Percentiles rank a stretch among this genome's conserved stretches.
These are phyloP conservation scores for Amauroascus niger DNA, from an alignment of 2,329 filamentous ascomycete genomes.

Conservation along the genomic window DNA sequence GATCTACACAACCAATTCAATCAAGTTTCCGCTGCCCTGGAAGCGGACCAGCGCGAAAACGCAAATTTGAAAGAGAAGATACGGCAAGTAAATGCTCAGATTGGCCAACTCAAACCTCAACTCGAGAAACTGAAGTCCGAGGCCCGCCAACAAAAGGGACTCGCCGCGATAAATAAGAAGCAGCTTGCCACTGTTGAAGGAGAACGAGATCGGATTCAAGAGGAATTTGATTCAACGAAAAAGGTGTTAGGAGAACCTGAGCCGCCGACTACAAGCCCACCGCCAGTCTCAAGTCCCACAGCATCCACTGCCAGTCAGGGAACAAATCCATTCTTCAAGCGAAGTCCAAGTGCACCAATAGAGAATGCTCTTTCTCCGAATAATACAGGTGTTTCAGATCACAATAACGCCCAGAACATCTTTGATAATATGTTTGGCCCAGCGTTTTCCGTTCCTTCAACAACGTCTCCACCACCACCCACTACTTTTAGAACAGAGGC, in stretches of 20 bases:
- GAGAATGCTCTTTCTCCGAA: conserved; percentile 43
- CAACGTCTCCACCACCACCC: conserved; percentile 40
- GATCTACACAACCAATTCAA: conserved; percentile 77
- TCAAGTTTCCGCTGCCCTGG: conserved; percentile 61
- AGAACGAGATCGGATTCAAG: conserved; percentile 78
- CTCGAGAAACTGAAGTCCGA: conserved; percentile 90
- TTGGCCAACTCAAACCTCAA: conserved; percentile 73
- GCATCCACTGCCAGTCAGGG: conserved; percentile 53
- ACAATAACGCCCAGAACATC: conserved; percentile 50
- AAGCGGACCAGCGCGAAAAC: conserved; percentile 85
- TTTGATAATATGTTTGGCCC: conserved; percentile 84
- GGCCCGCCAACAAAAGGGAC: conserved; percentile 86
- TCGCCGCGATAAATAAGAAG: conserved; percentile 98
- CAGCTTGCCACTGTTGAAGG: conserved; percentile 81
- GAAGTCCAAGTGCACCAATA: conserved; percentile 40
- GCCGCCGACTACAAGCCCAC: conserved; percentile 36
- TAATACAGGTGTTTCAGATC: conserved; percentile 16
- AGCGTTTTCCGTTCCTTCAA: conserved; percentile 45
- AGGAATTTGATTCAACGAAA: conserved; percentile 60
- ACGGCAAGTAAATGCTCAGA: conserved; percentile 67
- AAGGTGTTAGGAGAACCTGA: conserved; percentile 53
- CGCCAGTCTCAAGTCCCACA: conserved; percentile 57
- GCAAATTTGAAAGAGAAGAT: conserved; percentile 77
- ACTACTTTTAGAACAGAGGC: conserved; percentile 54
- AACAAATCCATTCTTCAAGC: conserved; percentile 92